A percentile compares a stretch with the other conserved stretches of the same genome.
Evolutionary conservation across 345 rosid species (phyloP).

Genomic region (Pistacia vera): DNA sequence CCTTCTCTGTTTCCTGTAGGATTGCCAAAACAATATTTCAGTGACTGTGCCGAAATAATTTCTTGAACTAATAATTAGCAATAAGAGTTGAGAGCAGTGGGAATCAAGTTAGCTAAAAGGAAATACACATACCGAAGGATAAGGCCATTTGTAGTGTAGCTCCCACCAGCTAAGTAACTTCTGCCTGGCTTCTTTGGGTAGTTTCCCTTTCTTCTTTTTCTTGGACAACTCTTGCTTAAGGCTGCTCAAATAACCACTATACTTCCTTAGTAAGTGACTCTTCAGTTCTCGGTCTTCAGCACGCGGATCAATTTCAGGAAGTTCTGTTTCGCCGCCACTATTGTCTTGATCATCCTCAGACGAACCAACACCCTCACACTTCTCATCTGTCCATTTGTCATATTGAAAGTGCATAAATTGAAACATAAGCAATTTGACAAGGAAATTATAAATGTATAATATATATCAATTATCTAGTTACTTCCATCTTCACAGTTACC

Average conservation of each 20-base stretch:
- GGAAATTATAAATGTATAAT: neutral
- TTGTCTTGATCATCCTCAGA: constrained; percentile 86
- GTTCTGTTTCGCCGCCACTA: constrained; percentile 80
- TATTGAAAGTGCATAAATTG: neutral
- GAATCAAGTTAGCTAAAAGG: neutral
- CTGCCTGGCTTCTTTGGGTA: constrained; percentile 98
- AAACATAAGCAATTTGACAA: neutral
- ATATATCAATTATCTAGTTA: neutral
- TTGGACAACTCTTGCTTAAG: constrained; percentile 96
- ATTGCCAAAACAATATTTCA: neutral
- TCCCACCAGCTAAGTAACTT: constrained; percentile 99
- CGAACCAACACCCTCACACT: constrained; percentile 76
- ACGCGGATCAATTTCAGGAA: constrained; percentile 85
- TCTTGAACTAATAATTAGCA: neutral
- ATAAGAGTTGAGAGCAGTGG: neutral
- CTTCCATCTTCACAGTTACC: neutral
- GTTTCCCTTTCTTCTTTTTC: constrained; percentile 98
- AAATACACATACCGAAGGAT: constrained; percentile 74
- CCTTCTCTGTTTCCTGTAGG: constrained; percentile 89
- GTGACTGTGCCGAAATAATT: neutral
- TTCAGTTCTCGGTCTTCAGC: constrained; percentile 95
- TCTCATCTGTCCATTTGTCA: constrained; percentile 60
- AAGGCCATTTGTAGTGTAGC: constrained; percentile 98
- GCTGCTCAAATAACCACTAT: constrained; percentile 94
- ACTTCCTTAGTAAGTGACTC: constrained; percentile 87